A percentile compares a stretch with the other conserved stretches of the same genome.
Evolutionary conservation across 2,329 filamentous ascomycete species (phyloP).

Genomic region (Diplodia seriata): DNA sequence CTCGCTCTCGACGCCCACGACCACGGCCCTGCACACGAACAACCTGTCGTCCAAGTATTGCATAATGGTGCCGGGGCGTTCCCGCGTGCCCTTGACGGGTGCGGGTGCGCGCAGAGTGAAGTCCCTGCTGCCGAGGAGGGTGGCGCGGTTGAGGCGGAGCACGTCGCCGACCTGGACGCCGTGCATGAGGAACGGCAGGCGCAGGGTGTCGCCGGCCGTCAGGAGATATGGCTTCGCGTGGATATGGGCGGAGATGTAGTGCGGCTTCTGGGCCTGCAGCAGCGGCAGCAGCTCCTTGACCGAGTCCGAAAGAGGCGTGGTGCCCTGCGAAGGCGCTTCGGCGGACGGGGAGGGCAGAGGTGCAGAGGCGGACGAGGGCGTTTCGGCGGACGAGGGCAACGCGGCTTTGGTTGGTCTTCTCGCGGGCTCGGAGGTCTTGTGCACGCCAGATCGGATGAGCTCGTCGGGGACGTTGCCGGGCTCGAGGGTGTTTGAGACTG

Average conservation of each 20-base stretch:
- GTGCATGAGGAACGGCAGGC: constrained; percentile 59
- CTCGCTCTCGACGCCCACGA: constrained; percentile 82
- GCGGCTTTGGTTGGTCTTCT: constrained; percentile 34
- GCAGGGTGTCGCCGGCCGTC: constrained; percentile 61
- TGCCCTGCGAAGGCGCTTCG: constrained; percentile 44
- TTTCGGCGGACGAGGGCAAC: constrained; percentile 34
- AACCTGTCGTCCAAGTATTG: constrained; percentile 79
- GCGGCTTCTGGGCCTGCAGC: constrained; percentile 72
- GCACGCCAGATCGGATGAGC: constrained; percentile 58
- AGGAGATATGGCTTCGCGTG: constrained; percentile 82
- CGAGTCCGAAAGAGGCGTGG: constrained; percentile 59
- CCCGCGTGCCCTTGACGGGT: constrained; percentile 41
- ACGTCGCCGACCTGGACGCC: constrained; percentile 74
- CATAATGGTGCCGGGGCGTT: constrained; percentile 45
- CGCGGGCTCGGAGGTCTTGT: constrained; percentile 38
- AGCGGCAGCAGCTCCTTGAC: constrained; percentile 71
- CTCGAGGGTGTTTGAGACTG: constrained; percentile 48
- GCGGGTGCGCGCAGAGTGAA: constrained; percentile 75
- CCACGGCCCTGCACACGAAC: constrained; percentile 84
- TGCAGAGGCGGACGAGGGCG: constrained; percentile 38
- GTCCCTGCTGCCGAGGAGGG: constrained; percentile 82
- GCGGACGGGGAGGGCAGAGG: constrained; percentile 39
- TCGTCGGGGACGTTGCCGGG: constrained; percentile 46
- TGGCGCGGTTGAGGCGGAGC: constrained; percentile 85
- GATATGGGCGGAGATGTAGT: constrained; percentile 82